These are phyloP conservation scores for Penicillium verhagenii DNA, from an alignment of 495 filamentous ascomycete species.

Conservation along the genomic window DNA sequence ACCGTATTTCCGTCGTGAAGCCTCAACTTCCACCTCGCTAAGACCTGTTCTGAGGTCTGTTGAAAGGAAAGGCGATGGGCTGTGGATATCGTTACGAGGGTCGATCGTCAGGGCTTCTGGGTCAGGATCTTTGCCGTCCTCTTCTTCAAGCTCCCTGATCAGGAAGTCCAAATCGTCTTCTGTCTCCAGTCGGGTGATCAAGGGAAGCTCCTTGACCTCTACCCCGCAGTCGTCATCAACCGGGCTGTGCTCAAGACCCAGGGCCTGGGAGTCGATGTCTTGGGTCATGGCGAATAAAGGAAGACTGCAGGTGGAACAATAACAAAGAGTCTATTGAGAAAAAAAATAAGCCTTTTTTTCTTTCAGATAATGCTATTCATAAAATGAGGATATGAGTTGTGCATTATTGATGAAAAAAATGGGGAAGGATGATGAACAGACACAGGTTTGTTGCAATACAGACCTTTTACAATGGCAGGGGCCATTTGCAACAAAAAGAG, in stretches of 20 bases:
- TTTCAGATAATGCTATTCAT: background rate
- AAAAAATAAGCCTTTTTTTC: background rate
- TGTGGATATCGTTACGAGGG: conserved; percentile 35
- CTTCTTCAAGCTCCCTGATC: conserved; percentile 78
- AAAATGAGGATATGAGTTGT: background rate
- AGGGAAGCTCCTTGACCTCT: background rate
- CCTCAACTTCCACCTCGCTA: conserved; percentile 61
- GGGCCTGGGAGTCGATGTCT: background rate
- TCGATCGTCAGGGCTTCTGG: conserved; percentile 49
- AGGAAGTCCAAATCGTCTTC: conserved; percentile 76
- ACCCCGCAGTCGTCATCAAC: background rate
- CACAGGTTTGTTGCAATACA: too few relatives aligned
- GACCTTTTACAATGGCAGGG: too few relatives aligned
- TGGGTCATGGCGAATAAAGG: background rate
- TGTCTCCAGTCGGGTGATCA: conserved; percentile 3
- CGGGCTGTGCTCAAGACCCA: conserved; percentile 4
- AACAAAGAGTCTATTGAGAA: background rate
- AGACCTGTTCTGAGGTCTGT: conserved; percentile 72
- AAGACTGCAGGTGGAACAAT: background rate
- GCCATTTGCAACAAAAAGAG: background rate
- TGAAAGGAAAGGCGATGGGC: conserved; percentile 66
- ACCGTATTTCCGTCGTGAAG: conserved; percentile 71
- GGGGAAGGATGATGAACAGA: background rate
- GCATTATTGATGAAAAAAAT: background rate
- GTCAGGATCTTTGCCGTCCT: conserved; percentile 65